phyloP scores from a whole-genome alignment of 1,284 basidiomycete species.

The Malassezia obtusa region DNA sequence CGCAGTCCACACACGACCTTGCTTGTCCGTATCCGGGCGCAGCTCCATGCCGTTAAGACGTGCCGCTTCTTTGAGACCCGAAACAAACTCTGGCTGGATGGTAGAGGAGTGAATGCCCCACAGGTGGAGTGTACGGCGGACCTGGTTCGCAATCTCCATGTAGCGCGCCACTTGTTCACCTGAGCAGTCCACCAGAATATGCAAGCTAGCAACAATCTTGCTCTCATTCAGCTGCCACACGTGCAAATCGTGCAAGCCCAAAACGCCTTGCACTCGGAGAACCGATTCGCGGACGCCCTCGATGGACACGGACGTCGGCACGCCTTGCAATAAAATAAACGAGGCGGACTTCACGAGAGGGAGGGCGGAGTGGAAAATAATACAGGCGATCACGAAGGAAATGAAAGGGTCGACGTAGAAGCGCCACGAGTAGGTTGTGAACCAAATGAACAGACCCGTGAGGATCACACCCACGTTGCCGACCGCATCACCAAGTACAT shows the following conservation, averaged over 20 bases:
- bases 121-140: conserved; percentile 70
- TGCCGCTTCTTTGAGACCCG: conserved; percentile 37
- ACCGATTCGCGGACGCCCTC: conserved; percentile 75
- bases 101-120: conserved; percentile 79
- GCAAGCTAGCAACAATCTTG: conserved; percentile 89
- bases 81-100: conserved; percentile 46
- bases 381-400: conserved; percentile 84
- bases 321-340: conserved; percentile 92
- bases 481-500: conserved; percentile 84
- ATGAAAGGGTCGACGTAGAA: conserved; percentile 91
- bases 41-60: conserved; percentile 32
- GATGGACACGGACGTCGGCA: conserved; percentile 77
- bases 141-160: conserved; percentile 76
- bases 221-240: conserved; percentile 85
- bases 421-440: conserved; percentile 38
- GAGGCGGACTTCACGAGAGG: conserved; percentile 89
- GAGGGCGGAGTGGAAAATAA: conserved; percentile 90
- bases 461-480: conserved; percentile 96
- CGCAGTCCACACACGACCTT: conserved; percentile 24
- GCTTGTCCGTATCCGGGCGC: conserved; percentile 24
- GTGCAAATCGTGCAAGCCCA: conserved; percentile 78
- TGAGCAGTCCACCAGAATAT: conserved; percentile 67
- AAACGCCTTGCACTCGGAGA: conserved; percentile 69
- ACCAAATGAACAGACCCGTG: conserved; percentile 60
- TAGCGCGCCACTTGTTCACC: conserved; percentile 57